Evolutionary conservation across 2,329 filamentous ascomycete species (phyloP).

Genomic region (Phaeosphaeria sp.): DNA sequence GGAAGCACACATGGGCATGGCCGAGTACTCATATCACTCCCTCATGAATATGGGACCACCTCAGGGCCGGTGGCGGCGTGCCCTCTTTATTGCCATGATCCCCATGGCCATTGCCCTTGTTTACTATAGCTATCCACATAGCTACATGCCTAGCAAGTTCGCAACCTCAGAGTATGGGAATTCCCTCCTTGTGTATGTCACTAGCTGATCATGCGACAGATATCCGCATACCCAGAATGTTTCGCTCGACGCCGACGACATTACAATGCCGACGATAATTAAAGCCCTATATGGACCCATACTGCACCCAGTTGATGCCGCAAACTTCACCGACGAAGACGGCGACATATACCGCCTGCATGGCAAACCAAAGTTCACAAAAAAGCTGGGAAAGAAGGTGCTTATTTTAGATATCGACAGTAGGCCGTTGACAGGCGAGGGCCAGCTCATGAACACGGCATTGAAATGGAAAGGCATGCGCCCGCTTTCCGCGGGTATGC

Average conservation of each 20-base stretch:
- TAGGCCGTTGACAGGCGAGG: conserved; percentile 40
- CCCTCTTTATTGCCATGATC: conserved; percentile 38
- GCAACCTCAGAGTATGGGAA: conserved; percentile 31
- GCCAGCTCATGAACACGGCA: conserved; percentile 45
- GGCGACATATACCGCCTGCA: conserved; percentile 41
- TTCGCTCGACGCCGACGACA: conserved; percentile 33
- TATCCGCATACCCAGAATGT: conserved; percentile 34
- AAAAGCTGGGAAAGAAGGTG: conserved; percentile 46
- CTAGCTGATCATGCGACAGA: conserved; percentile 15
- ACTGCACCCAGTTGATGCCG: conserved; percentile 42
- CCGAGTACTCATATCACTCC: conserved; percentile 39
- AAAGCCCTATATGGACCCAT: conserved; percentile 47
- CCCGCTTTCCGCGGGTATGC: conserved; percentile 46
- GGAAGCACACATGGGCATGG: conserved; percentile 15
- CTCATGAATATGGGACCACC: conserved; percentile 43
- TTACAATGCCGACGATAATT: conserved; percentile 46
- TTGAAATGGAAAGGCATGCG: conserved; percentile 48
- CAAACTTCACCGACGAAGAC: conserved; percentile 48
- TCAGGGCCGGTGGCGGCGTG: conserved; percentile 44
- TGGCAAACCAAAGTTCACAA: conserved; percentile 40
- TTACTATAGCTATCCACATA: conserved; percentile 37
- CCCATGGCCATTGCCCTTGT: conserved; percentile 38
- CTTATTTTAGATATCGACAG: conserved; percentile 49
- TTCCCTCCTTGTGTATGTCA: not conserved
- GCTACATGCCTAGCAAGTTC: conserved; percentile 28